phyloP scores from a whole-genome alignment of 1,139 yeast species.

The Saccharomycopsis hybrid region DNA sequence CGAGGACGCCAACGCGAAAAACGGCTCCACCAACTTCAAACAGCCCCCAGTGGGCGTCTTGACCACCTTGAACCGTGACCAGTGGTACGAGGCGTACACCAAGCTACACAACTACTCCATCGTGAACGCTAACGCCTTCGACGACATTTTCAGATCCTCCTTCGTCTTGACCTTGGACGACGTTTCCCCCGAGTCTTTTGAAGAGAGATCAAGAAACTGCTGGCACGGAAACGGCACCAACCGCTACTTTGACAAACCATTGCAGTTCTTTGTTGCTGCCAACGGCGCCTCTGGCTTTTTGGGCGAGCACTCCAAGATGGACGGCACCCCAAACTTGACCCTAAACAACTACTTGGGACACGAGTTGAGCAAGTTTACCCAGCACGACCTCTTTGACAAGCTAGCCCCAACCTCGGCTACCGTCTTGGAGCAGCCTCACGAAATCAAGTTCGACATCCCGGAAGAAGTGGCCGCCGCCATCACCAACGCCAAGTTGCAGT shows the following conservation, averaged over 20 bases:
- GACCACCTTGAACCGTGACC: constrained; percentile 82
- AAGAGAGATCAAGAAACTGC: constrained; percentile 77
- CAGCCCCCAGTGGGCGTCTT: constrained; percentile 67
- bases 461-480: constrained; percentile 49
- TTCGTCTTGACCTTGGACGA: constrained; percentile 79
- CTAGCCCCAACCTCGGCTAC: not conserved
- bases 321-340: constrained; percentile 92
- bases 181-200: constrained; percentile 66
- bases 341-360: constrained; percentile 71
- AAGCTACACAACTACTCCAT: constrained; percentile 53
- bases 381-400: constrained; percentile 27
- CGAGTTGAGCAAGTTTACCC: constrained; percentile 43
- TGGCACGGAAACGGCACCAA: constrained; percentile 96
- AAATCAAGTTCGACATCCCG: constrained; percentile 36
- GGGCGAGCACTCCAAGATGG: constrained; percentile 98
- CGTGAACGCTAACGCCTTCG: constrained; percentile 50
- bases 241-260: constrained; percentile 88
- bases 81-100: constrained; percentile 60
- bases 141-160: constrained; percentile 69
- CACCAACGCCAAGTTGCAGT: constrained; percentile 47
- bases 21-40: constrained; percentile 32
- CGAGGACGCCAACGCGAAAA: constrained; percentile 37
- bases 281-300: constrained; percentile 89
- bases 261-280: constrained; percentile 74
- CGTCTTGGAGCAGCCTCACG: constrained; percentile 19